These are phyloP conservation scores for Coleophoma eucalyptorum DNA, from an alignment of 2,329 filamentous ascomycete genomes.

Conservation along the genomic window DNA sequence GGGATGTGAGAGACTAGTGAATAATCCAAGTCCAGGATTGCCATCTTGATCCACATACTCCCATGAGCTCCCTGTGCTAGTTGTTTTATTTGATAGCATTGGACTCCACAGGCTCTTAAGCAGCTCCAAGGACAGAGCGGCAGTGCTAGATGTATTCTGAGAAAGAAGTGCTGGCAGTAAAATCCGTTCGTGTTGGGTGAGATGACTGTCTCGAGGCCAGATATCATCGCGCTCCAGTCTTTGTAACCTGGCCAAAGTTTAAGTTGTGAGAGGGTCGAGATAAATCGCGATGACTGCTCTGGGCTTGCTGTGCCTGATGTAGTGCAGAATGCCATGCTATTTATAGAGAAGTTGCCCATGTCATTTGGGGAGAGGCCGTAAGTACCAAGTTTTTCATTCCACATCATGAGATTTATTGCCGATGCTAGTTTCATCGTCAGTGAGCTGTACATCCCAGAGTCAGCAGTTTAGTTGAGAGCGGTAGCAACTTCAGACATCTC, in stretches of 20 bases:
- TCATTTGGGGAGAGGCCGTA: slow-evolving; percentile 25
- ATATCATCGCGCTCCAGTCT: too few relatives aligned
- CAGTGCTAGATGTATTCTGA: slow-evolving; percentile 17
- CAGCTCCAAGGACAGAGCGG: slow-evolving; percentile 20
- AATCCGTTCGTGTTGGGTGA: slow-evolving; percentile 44
- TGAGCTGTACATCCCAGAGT: slow-evolving; percentile 17
- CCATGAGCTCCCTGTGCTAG: slow-evolving; percentile 37
- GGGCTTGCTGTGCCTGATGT: slow-evolving; percentile 28
- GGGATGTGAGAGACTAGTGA: slow-evolving; percentile 38
- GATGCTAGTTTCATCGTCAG: slow-evolving; percentile 18
- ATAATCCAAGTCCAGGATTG: slow-evolving; percentile 35
- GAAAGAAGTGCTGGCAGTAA: slow-evolving; percentile 33
- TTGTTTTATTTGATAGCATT: slow-evolving; percentile 34
- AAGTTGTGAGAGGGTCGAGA: slow-evolving; percentile 27
- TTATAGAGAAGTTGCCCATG: slow-evolving; percentile 27
- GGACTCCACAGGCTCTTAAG: slow-evolving; percentile 35
- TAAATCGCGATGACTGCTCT: slow-evolving; percentile 23
- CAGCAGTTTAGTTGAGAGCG: slow-evolving; percentile 24
- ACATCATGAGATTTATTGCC: slow-evolving; percentile 28
- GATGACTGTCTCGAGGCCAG: slow-evolving; percentile 21
- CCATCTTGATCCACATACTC: slow-evolving; percentile 37
- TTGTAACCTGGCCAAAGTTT: slow-evolving; percentile 31
- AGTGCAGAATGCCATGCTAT: slow-evolving; percentile 29
- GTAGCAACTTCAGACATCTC: slow-evolving; percentile 23
- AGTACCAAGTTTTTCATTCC: slow-evolving; percentile 25